Evolutionary conservation across 164 flowering plant species (phyloP).

Genomic region (Akebia trifoliata): DNA sequence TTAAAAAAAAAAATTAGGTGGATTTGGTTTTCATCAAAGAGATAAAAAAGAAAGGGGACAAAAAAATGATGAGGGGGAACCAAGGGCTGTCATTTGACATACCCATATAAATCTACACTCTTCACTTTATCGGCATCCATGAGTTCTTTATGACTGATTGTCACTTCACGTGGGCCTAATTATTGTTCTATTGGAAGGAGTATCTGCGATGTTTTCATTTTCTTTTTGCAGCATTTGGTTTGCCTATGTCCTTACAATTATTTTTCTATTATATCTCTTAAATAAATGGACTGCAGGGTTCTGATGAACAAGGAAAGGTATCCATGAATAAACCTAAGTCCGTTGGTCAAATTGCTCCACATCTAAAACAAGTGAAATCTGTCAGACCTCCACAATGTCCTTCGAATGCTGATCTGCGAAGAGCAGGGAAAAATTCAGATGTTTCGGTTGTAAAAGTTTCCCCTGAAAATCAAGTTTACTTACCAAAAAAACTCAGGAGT

Average conservation of each 20-base stretch:
- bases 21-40: too few species aligned
- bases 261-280: background rate
- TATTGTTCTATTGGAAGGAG: too few species aligned
- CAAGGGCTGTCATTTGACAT: too few species aligned
- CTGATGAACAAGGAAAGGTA: constrained; percentile 38
- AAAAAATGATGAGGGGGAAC: too few species aligned
- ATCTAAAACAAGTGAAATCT: constrained; percentile 34
- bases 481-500: constrained; percentile 54
- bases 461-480: constrained; percentile 27
- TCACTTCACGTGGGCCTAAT: too few species aligned
- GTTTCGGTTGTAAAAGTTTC: constrained; percentile 39
- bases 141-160: too few species aligned
- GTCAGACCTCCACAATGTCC: constrained; percentile 39
- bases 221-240: background rate
- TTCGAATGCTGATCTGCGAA: constrained; percentile 37
- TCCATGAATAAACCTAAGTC: constrained; percentile 34
- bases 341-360: constrained; percentile 28
- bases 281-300: constrained; percentile 27
- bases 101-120: too few species aligned
- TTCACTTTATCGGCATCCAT: too few species aligned
- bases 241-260: too few species aligned
- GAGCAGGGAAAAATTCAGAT: constrained; percentile 31
- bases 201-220: too few species aligned
- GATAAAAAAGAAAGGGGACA: too few species aligned
- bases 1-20: too few species aligned